Conservation (phyloP, 2,329 filamentous ascomycete species). For the Mycosphaerella sp. region DNA sequence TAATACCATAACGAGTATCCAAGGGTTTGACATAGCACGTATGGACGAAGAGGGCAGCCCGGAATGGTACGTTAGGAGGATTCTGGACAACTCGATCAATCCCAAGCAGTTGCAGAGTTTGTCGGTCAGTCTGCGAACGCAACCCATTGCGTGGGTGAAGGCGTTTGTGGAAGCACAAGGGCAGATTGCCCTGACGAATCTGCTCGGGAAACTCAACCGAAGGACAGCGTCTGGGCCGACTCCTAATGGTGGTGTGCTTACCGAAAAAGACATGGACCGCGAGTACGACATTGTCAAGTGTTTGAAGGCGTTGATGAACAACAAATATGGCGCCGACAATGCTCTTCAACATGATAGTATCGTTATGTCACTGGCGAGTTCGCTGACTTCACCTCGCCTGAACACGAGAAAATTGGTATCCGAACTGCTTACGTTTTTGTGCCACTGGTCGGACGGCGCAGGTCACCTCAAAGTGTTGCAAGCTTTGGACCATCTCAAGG, state of each 20-base stretch:
- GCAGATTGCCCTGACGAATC: constrained; percentile 89
- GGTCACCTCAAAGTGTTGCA: constrained; percentile 92
- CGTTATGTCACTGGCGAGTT: constrained; percentile 78
- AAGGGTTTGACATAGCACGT: constrained; percentile 62
- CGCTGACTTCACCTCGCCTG: constrained; percentile 78
- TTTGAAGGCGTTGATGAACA: constrained; percentile 96
- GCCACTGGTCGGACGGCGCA: constrained; percentile 83
- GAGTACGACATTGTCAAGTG: constrained; percentile 99
- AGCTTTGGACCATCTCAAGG: constrained; percentile 86
- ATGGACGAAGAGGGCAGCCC: constrained; percentile 93
- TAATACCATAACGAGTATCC: constrained; percentile 55
- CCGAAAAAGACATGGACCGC: constrained; percentile 76
- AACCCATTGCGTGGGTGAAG: constrained; percentile 95
- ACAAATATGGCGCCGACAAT: constrained; percentile 97
- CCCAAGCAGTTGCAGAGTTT: constrained; percentile 87
- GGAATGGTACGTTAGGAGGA: constrained; percentile 95
- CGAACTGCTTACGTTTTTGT: constrained; percentile 92
- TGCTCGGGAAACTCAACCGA: constrained; percentile 88
- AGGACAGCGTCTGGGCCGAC: constrained; percentile 69
- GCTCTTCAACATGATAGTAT: constrained; percentile 85
- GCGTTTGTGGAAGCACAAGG: constrained; percentile 96
- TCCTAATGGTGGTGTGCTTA: constrained; percentile 52
- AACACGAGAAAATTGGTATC: constrained; percentile 92
- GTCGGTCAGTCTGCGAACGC: constrained; percentile 88
- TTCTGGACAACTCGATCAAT: constrained; percentile 92